Evolutionary conservation across 2,329 filamentous ascomycete genomes (phyloP), one percentile per base, ranked within the genome.

Genomic region (Ceratocystis alfenasii): DNA sequence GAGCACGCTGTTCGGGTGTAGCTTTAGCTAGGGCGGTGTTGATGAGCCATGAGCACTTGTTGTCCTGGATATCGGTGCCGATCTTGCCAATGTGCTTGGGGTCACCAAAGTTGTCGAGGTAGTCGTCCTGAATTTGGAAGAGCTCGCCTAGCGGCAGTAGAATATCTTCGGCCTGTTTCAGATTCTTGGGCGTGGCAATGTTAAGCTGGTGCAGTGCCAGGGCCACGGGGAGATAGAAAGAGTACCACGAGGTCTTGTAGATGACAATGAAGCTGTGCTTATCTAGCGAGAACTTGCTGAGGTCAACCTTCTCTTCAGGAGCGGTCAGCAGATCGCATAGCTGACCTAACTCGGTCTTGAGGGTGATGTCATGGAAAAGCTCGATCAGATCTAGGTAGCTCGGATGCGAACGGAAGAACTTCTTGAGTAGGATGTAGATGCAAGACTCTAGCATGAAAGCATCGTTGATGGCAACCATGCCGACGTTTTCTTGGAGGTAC

Each of bases 161-260:
- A 74, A 99, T 96, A 70, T 92, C 86, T 76, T 94, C 85, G 57
- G 90, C 88, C 73, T 89, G 87, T 78, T 93, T 87, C 68, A 99
- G 85, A 80, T 96, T 97, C 78, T 88, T 84, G 33, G 87, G 84
- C 7, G 90, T 94, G 25, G 93, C 94, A 68, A 92, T 81, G 73
- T 90, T 87, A 70, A 92, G 84, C 78, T 91, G 88, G 80, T 93
- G 81, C 72, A 99, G 82, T 4, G 94, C 90, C 57, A 99, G 84
- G 8, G 91, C 93, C 66, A 99, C 91, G 67, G 94, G 94, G 15
- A 99, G 87, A 80, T 97, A 97, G 83, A 99, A 99, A 74, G 89
- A 95, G 82, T 99, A 99, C 81, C 95, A 99, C 63, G 94, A 92
- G 28, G 94, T 99, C 86, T 99, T 99, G 86, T 95, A 97, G 78